Evolutionary conservation across 2,329 filamentous ascomycete species (phyloP).

Genomic region (Trichoderma citrinoviride): DNA sequence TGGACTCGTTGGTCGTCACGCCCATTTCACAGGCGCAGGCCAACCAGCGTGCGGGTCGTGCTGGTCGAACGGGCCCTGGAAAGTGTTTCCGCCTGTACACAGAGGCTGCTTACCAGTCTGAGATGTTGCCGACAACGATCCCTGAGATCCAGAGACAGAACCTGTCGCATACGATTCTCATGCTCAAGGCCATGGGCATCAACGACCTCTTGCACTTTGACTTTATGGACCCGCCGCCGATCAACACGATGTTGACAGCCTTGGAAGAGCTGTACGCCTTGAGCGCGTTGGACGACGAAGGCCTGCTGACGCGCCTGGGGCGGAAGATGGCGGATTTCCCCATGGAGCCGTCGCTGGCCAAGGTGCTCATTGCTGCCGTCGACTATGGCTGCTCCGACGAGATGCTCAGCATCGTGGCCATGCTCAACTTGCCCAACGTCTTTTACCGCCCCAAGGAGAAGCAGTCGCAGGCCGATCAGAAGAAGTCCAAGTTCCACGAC

Average conservation of each 20-base stretch:
- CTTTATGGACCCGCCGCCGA: conserved; percentile 97
- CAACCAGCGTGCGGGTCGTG: conserved; percentile 88
- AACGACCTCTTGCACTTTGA: conserved; percentile 97
- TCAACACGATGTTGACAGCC: conserved; percentile 95
- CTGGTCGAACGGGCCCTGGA: conserved; percentile 89
- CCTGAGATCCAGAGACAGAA: conserved; percentile 97
- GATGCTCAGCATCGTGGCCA: conserved; percentile 88
- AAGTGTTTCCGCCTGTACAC: conserved; percentile 97
- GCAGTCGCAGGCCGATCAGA: conserved; percentile 92
- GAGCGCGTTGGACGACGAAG: conserved; percentile 90
- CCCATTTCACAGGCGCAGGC: conserved; percentile 97
- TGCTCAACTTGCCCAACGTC: conserved; percentile 82
- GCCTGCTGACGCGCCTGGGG: conserved; percentile 83
- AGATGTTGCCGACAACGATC: conserved; percentile 95
- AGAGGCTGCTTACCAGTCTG: conserved; percentile 89
- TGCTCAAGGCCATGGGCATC: conserved; percentile 99
- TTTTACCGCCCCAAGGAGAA: conserved; percentile 98
- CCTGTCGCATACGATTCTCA: conserved; percentile 85
- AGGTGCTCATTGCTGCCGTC: conserved; percentile 83
- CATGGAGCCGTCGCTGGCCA: conserved; percentile 91
- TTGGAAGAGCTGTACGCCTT: conserved; percentile 93
- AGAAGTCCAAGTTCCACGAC: conserved; percentile 97
- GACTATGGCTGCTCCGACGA: conserved; percentile 90
- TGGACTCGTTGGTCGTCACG: conserved; percentile 94
- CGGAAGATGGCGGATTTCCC: conserved; percentile 98